Evolutionary conservation across 768 basidiomycete genomes (phyloP).

Genomic region (Hygrophoropsis aurantiaca): DNA sequence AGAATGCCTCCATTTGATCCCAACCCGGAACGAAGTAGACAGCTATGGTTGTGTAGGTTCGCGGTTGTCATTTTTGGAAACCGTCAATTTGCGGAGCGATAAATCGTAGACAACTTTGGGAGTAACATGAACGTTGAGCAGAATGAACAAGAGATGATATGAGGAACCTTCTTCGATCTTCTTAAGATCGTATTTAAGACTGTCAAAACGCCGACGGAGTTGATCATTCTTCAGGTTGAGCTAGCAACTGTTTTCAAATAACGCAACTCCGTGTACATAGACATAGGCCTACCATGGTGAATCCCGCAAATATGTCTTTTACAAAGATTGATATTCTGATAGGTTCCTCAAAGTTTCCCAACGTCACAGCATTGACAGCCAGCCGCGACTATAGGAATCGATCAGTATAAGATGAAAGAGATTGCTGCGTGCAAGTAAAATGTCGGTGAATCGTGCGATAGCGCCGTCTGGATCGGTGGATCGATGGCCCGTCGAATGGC

Average conservation of each 20-base stretch:
- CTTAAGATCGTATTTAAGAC: conserved; percentile 84
- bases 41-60: neutral
- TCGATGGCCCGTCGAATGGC: neutral
- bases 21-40: neutral
- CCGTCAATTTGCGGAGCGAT: conserved; percentile 66
- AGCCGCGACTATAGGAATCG: conserved; percentile 59
- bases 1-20: neutral
- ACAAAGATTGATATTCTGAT: conserved; percentile 77
- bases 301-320: conserved; percentile 80
- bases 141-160: conserved; percentile 11
- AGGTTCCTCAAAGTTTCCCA: conserved; percentile 79
- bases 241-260: conserved; percentile 33
- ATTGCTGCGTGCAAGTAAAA: too few species aligned
- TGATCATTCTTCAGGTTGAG: conserved; percentile 81
- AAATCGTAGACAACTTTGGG: conserved; percentile 80
- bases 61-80: conserved; percentile 12
- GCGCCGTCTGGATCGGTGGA: neutral
- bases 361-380: conserved; percentile 78
- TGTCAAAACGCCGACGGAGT: conserved; percentile 74
- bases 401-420: conserved; percentile 6
- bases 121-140: conserved; percentile 1
- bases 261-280: neutral
- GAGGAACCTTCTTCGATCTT: conserved; percentile 87
- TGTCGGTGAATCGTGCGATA: neutral
- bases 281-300: conserved; percentile 63